A percentile compares a stretch with the other conserved stretches of the same genome.
Evolutionary conservation across 495 filamentous ascomycete genomes (phyloP).

Genomic region (Penicillium steckii): DNA sequence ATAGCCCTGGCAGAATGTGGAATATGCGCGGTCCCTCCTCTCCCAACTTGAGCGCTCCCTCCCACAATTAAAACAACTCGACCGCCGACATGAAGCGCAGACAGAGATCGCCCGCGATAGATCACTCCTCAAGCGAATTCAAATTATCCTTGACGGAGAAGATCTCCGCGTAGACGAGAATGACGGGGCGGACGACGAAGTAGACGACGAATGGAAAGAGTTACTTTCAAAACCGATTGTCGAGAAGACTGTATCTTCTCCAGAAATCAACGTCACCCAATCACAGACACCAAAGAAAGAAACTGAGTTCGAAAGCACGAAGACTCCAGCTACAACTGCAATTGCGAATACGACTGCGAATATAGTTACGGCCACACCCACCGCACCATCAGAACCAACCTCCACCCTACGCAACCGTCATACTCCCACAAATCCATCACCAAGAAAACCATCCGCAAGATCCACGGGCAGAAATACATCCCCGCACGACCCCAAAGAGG

Average conservation of each 20-base stretch:
- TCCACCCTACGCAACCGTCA: constrained; percentile 34
- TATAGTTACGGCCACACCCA: constrained; percentile 8
- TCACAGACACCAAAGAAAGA: constrained; percentile 19
- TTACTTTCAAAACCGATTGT: constrained; percentile 27
- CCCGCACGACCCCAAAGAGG: constrained; percentile 29
- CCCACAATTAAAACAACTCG: constrained; percentile 59
- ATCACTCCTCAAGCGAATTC: constrained; percentile 60
- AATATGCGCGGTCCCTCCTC: constrained; percentile 75
- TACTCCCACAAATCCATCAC: constrained; percentile 9
- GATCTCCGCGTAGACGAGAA: constrained; percentile 24
- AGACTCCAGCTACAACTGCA: constrained; percentile 12
- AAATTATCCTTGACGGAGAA: constrained; percentile 56
- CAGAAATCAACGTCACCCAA: constrained; percentile 11
- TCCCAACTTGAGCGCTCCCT: constrained; percentile 74
- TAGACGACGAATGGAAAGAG: constrained; percentile 41
- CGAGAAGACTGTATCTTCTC: not conserved
- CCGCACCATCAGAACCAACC: constrained; percentile 6
- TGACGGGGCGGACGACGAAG: constrained; percentile 28
- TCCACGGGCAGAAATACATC: constrained; percentile 20
- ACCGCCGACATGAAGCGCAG: constrained; percentile 65
- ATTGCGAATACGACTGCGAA: constrained; percentile 3
- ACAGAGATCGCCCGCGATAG: constrained; percentile 63
- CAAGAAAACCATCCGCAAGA: constrained; percentile 15
- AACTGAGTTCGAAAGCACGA: no score
- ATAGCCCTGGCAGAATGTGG: constrained; percentile 66